A percentile compares a stretch with the other conserved stretches of the same genome.
phyloP scores from a whole-genome alignment of 2,329 filamentous ascomycete genomes.

The Arthrobotrys megalospora region DNA sequence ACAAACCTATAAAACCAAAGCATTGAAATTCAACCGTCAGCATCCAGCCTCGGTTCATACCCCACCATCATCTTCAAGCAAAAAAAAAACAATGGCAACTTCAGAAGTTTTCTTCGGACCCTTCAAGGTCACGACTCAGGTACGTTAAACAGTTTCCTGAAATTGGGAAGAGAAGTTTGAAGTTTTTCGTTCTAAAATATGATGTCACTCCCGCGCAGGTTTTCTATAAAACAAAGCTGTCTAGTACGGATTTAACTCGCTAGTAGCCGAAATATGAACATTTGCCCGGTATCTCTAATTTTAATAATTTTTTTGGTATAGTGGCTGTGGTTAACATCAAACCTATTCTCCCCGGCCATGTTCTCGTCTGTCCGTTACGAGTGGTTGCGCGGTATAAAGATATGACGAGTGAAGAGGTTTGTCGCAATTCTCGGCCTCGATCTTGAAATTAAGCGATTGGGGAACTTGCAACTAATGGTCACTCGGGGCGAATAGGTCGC shows the following conservation, averaged over 20 bases:
- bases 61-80: background rate
- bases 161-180: background rate
- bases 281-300: background rate
- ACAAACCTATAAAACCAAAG: too few relatives aligned
- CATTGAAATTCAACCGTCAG: too few relatives aligned
- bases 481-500: constrained; percentile 66
- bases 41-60: too few relatives aligned
- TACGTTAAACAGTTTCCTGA: constrained; percentile 16
- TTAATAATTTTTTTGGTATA: background rate
- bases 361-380: constrained; percentile 85
- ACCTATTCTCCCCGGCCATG: constrained; percentile 91
- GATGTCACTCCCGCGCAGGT: constrained; percentile 12
- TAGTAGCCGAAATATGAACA: background rate
- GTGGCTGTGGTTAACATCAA: constrained; percentile 94
- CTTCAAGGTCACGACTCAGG: constrained; percentile 57
- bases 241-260: constrained; percentile 29
- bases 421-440: background rate
- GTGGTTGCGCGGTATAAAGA: constrained; percentile 81
- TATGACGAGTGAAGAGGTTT: constrained; percentile 78
- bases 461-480: constrained; percentile 4
- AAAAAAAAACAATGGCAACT: constrained; percentile 39
- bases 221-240: constrained; percentile 54
- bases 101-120: constrained; percentile 58
- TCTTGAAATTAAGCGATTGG: background rate
- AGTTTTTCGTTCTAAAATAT: constrained; percentile 8